phyloP scores from a whole-genome alignment of 106 monocot species.

The Dendrobium nobile region DNA sequence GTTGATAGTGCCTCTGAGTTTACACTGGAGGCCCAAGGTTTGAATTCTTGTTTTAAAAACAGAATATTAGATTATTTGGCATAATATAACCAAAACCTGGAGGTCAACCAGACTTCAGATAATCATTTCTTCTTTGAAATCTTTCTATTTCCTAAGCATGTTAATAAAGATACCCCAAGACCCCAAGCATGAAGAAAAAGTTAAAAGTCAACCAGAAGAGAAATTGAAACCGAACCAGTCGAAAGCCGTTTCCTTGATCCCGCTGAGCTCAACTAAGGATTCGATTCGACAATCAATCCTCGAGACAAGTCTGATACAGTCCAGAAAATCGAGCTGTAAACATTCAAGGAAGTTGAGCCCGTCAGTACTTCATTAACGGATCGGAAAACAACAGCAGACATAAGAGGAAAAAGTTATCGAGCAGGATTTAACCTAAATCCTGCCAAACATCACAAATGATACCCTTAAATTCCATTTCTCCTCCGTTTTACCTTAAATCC shows the following conservation, averaged over 20 bases:
- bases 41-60: no score
- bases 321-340: neutral
- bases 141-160: neutral
- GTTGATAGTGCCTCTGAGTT: no score
- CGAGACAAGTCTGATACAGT: neutral
- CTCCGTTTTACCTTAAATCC: no score
- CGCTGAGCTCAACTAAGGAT: neutral
- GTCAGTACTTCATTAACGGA: neutral
- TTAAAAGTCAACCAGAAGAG: neutral
- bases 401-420: neutral
- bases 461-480: no score
- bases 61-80: neutral
- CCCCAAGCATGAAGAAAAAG: neutral
- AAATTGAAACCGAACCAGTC: neutral
- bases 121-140: neutral
- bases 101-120: neutral
- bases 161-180: neutral
- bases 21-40: no score
- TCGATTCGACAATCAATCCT: neutral
- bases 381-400: neutral
- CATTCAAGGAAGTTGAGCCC: neutral
- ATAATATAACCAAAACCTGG: neutral
- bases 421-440: no score
- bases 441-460: no score
- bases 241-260: neutral